Evolutionary conservation across 179 eudicot species (phyloP), one percentile per base, ranked within the genome.

Genomic region (Patellifolia procumbens): DNA sequence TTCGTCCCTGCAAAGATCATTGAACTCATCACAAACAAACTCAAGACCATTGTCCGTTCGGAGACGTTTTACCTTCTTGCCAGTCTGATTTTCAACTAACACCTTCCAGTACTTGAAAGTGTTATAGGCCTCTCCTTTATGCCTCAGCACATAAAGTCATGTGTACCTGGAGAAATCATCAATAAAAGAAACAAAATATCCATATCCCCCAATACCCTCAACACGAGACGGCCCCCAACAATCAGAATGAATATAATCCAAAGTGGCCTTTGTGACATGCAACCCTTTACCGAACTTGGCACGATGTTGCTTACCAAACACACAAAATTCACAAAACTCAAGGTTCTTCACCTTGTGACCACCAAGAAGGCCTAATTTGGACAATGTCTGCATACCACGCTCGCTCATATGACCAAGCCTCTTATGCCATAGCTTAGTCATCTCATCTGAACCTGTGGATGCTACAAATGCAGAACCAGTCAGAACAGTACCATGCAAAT

Each of bases 171-270:
- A 78, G 26, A 4, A 63, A 35, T 73, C 77, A 79, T 79, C 68
- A 73, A 65, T 73, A 53, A 67, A 29, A 5, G 77, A 19, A 7
- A 80, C 45, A 10, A 74, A 74, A 70, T 58, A 80, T 3, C 55
- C 4, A 19, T 11, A 61, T 0, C 69, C 69, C 5, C 72, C 62
- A 37, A 68, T 10, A 43, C 66, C 73, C 4, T 51, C 62, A 43
- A 80, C 76, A 0, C 43, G 58, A 20, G 73, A 37, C 0, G 72
- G 76, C 8, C 79, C 83, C 73, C 35, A 80, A 13, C 65, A 61
- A 62, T 75, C 59, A 13, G 45, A 80, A 62, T 75, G 83, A 34
- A 80, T 74, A 7, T 75, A 75, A 74, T 80, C 69, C 39, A 80
- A 31, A 8, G 48, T 20, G 1, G 22, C 82, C 15, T 68, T 48